phyloP scores from a whole-genome alignment of 176 grass and related monocot species.

The Oryza coarctata region DNA sequence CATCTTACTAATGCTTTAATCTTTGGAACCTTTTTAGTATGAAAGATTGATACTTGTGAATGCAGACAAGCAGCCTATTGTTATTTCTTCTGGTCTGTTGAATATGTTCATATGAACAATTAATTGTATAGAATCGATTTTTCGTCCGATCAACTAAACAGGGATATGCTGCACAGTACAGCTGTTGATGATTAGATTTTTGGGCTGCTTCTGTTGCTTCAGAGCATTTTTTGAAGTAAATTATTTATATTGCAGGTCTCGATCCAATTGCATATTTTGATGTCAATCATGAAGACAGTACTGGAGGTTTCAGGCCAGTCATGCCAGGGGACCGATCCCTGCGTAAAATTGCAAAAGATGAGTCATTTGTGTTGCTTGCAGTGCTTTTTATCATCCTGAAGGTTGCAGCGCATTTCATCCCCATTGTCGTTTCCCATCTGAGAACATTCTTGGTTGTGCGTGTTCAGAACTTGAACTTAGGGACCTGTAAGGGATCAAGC shows the following conservation, averaged over 20 bases:
- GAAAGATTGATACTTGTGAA: slow-evolving; percentile 15
- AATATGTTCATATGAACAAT: neutral
- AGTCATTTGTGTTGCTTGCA: slow-evolving; percentile 45
- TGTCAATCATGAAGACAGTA: slow-evolving; percentile 40
- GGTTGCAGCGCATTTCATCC: slow-evolving; percentile 8
- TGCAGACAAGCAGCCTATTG: neutral
- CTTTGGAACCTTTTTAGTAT: neutral
- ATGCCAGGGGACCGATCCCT: slow-evolving; percentile 25
- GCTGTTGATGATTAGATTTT: slow-evolving; percentile 6
- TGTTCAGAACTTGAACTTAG: slow-evolving; percentile 44
- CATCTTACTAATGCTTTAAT: slow-evolving; percentile 2
- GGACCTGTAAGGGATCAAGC: slow-evolving; percentile 44
- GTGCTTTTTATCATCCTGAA: slow-evolving; percentile 60
- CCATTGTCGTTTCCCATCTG: slow-evolving; percentile 34
- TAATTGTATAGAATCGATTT: slow-evolving; percentile 8
- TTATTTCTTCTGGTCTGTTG: neutral
- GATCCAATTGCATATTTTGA: slow-evolving; percentile 61
- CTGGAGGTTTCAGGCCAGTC: slow-evolving; percentile 30
- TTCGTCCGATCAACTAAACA: slow-evolving; percentile 7
- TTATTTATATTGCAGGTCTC: slow-evolving; percentile 45
- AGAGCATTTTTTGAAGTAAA: slow-evolving; percentile 14
- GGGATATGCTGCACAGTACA: neutral
- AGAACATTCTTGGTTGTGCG: slow-evolving; percentile 50
- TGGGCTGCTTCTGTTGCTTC: neutral
- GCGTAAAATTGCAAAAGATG: slow-evolving; percentile 37